Conservation (phyloP, 768 basidiomycete species). For the Suillus luteus region DNA sequence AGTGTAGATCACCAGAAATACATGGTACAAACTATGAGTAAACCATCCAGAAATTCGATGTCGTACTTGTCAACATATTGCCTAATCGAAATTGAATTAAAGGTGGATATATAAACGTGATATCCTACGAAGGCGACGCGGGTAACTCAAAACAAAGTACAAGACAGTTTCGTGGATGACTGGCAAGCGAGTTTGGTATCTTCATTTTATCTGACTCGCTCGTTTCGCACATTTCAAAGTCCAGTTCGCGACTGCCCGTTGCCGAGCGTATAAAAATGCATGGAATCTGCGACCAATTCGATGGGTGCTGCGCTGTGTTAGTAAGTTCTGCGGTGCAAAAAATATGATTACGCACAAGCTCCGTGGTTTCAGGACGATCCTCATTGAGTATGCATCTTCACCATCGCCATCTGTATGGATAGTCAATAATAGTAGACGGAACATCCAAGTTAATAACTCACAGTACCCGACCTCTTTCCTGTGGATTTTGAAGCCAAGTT, state of each 20-base stretch:
- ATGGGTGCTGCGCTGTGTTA: not conserved
- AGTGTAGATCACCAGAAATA: slow-evolving; percentile 22
- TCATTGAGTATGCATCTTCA: slow-evolving; percentile 32
- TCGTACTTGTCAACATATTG: not conserved
- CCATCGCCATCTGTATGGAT: slow-evolving; percentile 25
- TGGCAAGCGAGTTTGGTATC: not conserved
- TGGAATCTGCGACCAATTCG: slow-evolving; percentile 4
- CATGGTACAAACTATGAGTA: not conserved
- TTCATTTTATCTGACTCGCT: slow-evolving; percentile 1
- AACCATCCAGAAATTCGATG: not conserved
- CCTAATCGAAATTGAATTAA: not conserved
- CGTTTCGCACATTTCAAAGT: slow-evolving; percentile 7
- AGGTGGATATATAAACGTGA: not conserved
- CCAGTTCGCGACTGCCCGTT: not conserved
- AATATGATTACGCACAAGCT: not conserved
- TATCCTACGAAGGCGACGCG: not conserved
- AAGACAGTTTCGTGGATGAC: not conserved
- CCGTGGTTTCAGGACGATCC: slow-evolving; percentile 1
- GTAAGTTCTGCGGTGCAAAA: not conserved
- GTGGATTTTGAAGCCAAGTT: slow-evolving; percentile 26
- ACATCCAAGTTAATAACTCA: slow-evolving; percentile 17
- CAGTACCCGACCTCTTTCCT: slow-evolving; percentile 26
- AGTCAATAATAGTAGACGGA: not conserved
- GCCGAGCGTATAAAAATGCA: not conserved
- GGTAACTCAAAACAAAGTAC: not conserved